Evolutionary conservation across 1,284 basidiomycete species (phyloP).

Genomic region (Papiliotrema nemorosa): DNA sequence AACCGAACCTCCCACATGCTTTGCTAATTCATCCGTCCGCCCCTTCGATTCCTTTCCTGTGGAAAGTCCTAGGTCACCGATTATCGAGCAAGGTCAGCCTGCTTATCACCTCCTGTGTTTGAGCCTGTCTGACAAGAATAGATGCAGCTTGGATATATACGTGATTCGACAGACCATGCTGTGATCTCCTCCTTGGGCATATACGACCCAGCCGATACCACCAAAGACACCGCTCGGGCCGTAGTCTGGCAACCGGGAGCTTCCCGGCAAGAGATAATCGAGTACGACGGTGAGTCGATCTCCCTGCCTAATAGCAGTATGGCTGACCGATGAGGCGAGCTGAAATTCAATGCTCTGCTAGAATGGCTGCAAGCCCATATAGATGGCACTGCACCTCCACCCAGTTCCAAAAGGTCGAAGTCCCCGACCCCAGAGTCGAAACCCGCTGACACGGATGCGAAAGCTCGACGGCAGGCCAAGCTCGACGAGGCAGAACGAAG

Average conservation of each 20-base stretch:
- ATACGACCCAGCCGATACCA: constrained; percentile 25
- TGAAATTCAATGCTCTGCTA: constrained; percentile 48
- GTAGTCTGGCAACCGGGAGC: constrained; percentile 34
- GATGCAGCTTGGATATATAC: constrained; percentile 65
- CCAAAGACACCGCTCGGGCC: constrained; percentile 35
- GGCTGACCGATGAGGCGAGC: constrained; percentile 23
- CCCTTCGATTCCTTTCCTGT: constrained; percentile 74
- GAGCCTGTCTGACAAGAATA: constrained; percentile 15
- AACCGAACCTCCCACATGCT: constrained; percentile 59
- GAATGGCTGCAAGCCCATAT: constrained; percentile 36
- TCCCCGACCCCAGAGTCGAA: constrained; percentile 11
- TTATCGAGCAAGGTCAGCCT: constrained; percentile 56
- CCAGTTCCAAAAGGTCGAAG: constrained; percentile 1
- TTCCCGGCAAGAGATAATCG: constrained; percentile 15
- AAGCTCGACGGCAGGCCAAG: constrained; percentile 27
- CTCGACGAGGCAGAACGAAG: constrained; percentile 41
- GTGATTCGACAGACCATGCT: constrained; percentile 59
- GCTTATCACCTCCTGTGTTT: background rate
- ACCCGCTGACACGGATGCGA: constrained; percentile 21
- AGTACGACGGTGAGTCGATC: constrained; percentile 38
- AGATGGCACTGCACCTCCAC: constrained; percentile 13
- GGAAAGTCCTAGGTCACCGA: constrained; percentile 77
- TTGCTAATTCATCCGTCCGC: constrained; percentile 67
- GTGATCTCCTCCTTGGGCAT: constrained; percentile 25
- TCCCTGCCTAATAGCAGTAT: background rate